phyloP scores from a whole-genome alignment of 2,329 filamentous ascomycete genomes.

The Teratosphaeria viscida region DNA sequence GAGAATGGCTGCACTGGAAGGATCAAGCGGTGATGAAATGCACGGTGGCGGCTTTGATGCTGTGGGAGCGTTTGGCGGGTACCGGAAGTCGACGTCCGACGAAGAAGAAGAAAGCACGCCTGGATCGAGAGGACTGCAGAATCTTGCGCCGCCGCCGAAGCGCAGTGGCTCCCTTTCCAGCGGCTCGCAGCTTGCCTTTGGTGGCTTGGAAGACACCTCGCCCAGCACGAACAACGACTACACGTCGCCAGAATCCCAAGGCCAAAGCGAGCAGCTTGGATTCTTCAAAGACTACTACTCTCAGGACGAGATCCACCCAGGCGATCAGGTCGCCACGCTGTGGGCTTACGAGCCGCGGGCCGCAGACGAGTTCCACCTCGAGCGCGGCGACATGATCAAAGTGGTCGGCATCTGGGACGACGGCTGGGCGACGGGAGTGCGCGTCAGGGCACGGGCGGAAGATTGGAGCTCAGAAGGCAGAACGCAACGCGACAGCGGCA shows the following conservation, averaged over 20 bases:
- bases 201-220: slow-evolving; percentile 49
- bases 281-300: slow-evolving; percentile 99
- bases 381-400: slow-evolving; percentile 96
- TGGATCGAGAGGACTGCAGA: slow-evolving; percentile 57
- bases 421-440: slow-evolving; percentile 90
- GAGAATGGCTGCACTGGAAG: slow-evolving; percentile 89
- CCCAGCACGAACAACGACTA: slow-evolving; percentile 65
- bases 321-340: slow-evolving; percentile 78
- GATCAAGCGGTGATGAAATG: slow-evolving; percentile 48
- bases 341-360: slow-evolving; percentile 97
- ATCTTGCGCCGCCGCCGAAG: slow-evolving; percentile 46
- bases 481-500: slow-evolving; percentile 76
- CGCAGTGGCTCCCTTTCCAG: slow-evolving; percentile 85
- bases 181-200: slow-evolving; percentile 51
- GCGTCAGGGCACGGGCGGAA: slow-evolving; percentile 72
- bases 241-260: slow-evolving; percentile 80
- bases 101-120: slow-evolving; percentile 45
- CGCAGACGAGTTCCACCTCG: slow-evolving; percentile 82
- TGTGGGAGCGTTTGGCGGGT: slow-evolving; percentile 15
- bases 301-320: slow-evolving; percentile 85
- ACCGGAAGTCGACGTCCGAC: slow-evolving; percentile 52
- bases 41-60: slow-evolving; percentile 42
- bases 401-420: slow-evolving; percentile 98
- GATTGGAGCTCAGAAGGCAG: slow-evolving; percentile 65
- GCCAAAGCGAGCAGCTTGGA: slow-evolving; percentile 87